These are phyloP conservation scores for Boletus reticulatus DNA, from an alignment of 768 basidiomycete species.

Conservation along the genomic window DNA sequence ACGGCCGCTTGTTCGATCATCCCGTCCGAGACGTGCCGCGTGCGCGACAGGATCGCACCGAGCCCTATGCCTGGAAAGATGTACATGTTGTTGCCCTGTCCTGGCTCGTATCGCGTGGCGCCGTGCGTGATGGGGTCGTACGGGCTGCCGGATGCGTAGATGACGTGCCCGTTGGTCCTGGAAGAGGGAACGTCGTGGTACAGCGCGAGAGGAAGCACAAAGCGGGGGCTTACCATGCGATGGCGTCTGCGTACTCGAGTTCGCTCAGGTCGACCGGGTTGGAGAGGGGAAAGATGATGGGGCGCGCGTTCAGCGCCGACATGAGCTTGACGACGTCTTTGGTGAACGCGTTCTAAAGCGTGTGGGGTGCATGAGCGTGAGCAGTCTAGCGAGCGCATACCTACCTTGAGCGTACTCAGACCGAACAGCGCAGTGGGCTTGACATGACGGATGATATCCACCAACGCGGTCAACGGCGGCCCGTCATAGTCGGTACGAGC, in stretches of 20 bases:
- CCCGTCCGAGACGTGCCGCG: slow-evolving; percentile 57
- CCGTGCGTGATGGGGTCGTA: slow-evolving; percentile 53
- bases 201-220: too few relatives aligned
- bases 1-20: slow-evolving; percentile 71
- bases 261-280: slow-evolving; percentile 67
- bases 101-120: slow-evolving; percentile 54
- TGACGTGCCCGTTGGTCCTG: slow-evolving; percentile 62
- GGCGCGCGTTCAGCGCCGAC: slow-evolving; percentile 60
- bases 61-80: slow-evolving; percentile 63
- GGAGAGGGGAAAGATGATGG: slow-evolving; percentile 82
- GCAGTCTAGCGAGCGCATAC: background rate
- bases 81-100: slow-evolving; percentile 83
- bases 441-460: slow-evolving; percentile 68
- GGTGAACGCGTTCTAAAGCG: slow-evolving; percentile 51
- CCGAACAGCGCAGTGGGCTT: slow-evolving; percentile 78
- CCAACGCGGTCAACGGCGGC: slow-evolving; percentile 55
- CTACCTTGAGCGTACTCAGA: slow-evolving; percentile 53
- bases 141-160: slow-evolving; percentile 75
- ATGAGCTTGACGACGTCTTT: slow-evolving; percentile 61
- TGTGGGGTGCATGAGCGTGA: background rate
- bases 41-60: slow-evolving; percentile 57
- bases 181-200: background rate
- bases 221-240: slow-evolving; percentile 44
- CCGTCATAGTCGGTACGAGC: slow-evolving; percentile 69
- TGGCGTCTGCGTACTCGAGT: slow-evolving; percentile 57